phyloP scores from a whole-genome alignment of 1,139 yeast species.

The Citeromyces siamensis region DNA sequence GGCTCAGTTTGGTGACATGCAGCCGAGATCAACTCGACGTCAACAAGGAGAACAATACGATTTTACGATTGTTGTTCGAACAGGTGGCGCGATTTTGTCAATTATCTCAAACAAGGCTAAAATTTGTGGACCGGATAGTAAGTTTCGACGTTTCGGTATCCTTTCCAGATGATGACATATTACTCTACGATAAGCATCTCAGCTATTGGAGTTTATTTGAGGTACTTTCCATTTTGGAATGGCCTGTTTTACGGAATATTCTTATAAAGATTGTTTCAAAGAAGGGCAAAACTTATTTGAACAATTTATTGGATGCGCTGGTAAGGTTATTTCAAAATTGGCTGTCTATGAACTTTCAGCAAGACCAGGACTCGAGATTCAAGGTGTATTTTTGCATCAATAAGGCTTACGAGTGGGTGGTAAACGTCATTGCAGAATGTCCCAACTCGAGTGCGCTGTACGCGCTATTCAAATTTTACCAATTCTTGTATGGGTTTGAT shows the following conservation, averaged over 20 bases:
- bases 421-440: slow-evolving; percentile 6
- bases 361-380: slow-evolving; percentile 4
- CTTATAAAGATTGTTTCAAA: background rate
- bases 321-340: slow-evolving; percentile 7
- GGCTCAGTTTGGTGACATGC: background rate
- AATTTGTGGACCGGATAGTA: background rate
- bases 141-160: background rate
- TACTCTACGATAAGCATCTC: background rate
- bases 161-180: background rate
- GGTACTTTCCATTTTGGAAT: background rate
- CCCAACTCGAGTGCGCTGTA: background rate
- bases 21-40: background rate
- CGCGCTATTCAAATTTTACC: background rate
- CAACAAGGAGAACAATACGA: background rate
- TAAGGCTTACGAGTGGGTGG: slow-evolving; percentile 7
- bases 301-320: slow-evolving; percentile 1
- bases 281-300: background rate
- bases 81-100: background rate
- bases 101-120: background rate
- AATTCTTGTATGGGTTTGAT: slow-evolving; percentile 1
- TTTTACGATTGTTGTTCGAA: background rate
- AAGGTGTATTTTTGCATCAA: slow-evolving; percentile 11
- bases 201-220: background rate
- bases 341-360: slow-evolving; percentile 4
- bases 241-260: background rate